Evolutionary conservation across 2,329 filamentous ascomycete genomes (phyloP).

Genomic region (Westerdykella aurantiaca): DNA sequence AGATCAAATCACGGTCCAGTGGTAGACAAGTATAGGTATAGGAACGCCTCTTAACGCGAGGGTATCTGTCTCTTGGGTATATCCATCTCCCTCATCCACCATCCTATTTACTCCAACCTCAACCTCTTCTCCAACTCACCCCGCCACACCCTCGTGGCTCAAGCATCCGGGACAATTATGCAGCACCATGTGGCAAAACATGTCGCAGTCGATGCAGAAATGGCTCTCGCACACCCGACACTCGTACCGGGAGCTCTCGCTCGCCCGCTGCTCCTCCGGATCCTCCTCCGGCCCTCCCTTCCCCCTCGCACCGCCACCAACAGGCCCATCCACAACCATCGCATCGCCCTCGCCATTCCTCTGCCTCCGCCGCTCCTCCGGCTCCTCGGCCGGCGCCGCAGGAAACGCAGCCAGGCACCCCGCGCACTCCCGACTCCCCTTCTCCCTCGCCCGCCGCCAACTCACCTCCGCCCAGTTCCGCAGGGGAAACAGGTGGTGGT

Average conservation of each 20-base stretch:
- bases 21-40: no score
- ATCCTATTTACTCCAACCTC: background rate
- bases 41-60: no score
- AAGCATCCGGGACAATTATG: slow-evolving; percentile 95
- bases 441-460: slow-evolving; percentile 62
- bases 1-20: no score
- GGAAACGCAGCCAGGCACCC: slow-evolving; percentile 74
- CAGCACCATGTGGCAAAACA: slow-evolving; percentile 87
- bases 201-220: slow-evolving; percentile 97
- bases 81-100: no score
- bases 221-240: slow-evolving; percentile 83
- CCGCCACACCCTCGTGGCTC: slow-evolving; percentile 19
- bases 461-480: slow-evolving; percentile 86
- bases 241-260: slow-evolving; percentile 81
- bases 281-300: slow-evolving; percentile 19
- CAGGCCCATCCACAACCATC: slow-evolving; percentile 6
- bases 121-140: background rate
- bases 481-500: slow-evolving; percentile 46
- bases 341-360: slow-evolving; percentile 7
- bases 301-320: background rate
- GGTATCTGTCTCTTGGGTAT: no score
- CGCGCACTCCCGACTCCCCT: slow-evolving; percentile 57
- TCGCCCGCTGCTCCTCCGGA: slow-evolving; percentile 46
- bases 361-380: slow-evolving; percentile 2
- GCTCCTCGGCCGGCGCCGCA: slow-evolving; percentile 11